These are phyloP conservation scores for Penicillium corylophilum DNA, from an alignment of 2,329 filamentous ascomycete genomes.

Conservation along the genomic window DNA sequence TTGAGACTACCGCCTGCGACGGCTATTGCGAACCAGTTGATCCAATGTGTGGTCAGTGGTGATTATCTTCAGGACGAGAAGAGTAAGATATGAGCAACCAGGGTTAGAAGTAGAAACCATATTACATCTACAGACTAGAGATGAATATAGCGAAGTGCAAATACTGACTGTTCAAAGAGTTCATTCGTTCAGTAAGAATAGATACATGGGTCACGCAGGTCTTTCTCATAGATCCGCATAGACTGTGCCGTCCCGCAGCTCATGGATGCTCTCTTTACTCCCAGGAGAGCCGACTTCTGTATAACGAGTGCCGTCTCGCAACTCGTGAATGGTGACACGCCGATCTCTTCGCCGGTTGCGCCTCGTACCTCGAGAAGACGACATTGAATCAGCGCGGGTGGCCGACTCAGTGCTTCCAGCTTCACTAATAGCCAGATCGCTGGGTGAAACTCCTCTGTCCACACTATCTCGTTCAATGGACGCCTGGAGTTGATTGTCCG, in stretches of 20 bases:
- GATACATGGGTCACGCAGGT: neutral
- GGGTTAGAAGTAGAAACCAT: neutral
- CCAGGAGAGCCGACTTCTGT: constrained; percentile 41
- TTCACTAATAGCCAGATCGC: constrained; percentile 32
- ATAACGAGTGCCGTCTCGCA: constrained; percentile 44
- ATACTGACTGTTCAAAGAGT: neutral
- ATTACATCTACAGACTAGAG: neutral
- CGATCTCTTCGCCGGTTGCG: constrained; percentile 31
- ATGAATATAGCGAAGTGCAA: neutral
- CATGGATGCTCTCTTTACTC: constrained; percentile 41
- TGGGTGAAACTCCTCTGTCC: constrained; percentile 25
- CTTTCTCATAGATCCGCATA: constrained; percentile 39
- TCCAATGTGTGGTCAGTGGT: constrained; percentile 69
- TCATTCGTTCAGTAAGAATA: neutral
- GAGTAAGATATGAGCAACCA: constrained; percentile 40
- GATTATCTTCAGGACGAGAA: constrained; percentile 65
- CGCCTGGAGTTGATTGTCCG: constrained; percentile 36
- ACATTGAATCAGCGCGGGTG: constrained; percentile 19
- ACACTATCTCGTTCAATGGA: constrained; percentile 32
- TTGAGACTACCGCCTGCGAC: constrained; percentile 79
- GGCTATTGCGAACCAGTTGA: constrained; percentile 88
- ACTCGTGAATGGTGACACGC: constrained; percentile 43
- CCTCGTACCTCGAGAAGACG: constrained; percentile 27
- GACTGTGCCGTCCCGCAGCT: constrained; percentile 43
- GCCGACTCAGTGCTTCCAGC: constrained; percentile 32